Percentiles rank a stretch among this genome's conserved stretches.
Conservation (phyloP, 1,284 basidiomycete species). For the Pulveroboletus sp. region DNA sequence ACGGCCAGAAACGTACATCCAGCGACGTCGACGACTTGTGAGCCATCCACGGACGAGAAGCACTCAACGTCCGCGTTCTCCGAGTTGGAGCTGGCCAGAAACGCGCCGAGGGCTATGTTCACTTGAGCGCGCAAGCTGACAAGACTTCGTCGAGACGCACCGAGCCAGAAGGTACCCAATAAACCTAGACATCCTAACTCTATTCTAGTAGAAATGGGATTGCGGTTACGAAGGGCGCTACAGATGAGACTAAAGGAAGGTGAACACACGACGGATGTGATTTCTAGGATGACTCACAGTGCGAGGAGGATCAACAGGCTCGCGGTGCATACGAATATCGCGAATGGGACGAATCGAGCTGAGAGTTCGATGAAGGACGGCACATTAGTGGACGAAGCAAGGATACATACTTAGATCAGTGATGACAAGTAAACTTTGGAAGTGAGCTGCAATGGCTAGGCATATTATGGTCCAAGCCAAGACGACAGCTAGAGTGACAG, state of each 20-base stretch:
- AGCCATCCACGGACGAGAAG: conserved; percentile 53
- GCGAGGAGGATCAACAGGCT: conserved; percentile 63
- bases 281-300: conserved; percentile 48
- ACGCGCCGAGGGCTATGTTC: conserved; percentile 61
- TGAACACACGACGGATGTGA: conserved; percentile 2
- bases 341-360: conserved; percentile 83
- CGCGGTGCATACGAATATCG: conserved; percentile 70
- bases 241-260: conserved; percentile 49
- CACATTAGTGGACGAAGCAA: neutral
- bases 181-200: conserved; percentile 69
- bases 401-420: conserved; percentile 70
- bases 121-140: conserved; percentile 15
- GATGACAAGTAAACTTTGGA: conserved; percentile 61
- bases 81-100: conserved; percentile 65
- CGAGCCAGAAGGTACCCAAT: conserved; percentile 73
- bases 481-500: conserved; percentile 45
- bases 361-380: conserved; percentile 6
- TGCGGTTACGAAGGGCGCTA: conserved; percentile 58
- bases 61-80: conserved; percentile 78
- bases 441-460: conserved; percentile 71
- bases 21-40: conserved; percentile 50
- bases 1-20: conserved; percentile 48
- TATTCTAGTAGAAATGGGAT: conserved; percentile 74
- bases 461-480: conserved; percentile 71
- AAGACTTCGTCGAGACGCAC: conserved; percentile 39